A percentile compares a stretch with the other conserved stretches of the same genome.
Conservation (phyloP, 768 basidiomycete genomes). For the Kwoniella botswanensis region DNA sequence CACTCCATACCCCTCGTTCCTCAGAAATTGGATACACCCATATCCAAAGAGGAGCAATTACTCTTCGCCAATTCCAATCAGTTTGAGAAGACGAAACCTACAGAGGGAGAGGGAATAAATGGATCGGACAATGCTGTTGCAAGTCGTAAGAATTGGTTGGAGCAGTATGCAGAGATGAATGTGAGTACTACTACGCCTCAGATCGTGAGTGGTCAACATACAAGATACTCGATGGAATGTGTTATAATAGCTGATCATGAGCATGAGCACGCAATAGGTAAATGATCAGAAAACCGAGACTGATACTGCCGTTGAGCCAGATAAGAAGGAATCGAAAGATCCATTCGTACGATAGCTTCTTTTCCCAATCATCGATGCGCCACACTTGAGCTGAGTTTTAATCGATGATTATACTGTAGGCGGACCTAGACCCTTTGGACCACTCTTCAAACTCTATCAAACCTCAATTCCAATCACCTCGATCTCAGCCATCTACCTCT, state of each 20-base stretch:
- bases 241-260: no score
- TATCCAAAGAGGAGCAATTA: neutral
- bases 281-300: no score
- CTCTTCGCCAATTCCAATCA: neutral
- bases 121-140: neutral
- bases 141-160: neutral
- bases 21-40: neutral
- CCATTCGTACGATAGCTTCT: slow-evolving; percentile 4
- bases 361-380: neutral
- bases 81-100: neutral
- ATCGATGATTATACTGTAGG: no score
- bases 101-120: neutral
- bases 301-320: no score
- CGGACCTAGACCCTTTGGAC: neutral
- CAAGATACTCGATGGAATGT: no score
- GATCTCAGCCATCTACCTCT: neutral
- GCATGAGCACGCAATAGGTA: no score
- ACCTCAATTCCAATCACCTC: neutral
- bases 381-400: no score
- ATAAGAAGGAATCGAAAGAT: neutral
- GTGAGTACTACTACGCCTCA: neutral
- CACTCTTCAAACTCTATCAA: neutral
- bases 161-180: neutral
- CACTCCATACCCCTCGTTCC: slow-evolving; percentile 5
- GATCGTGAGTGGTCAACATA: neutral